Evolutionary conservation across 768 basidiomycete genomes (phyloP), one percentile per base, ranked within the genome.

Genomic region (Mycena indigotica): DNA sequence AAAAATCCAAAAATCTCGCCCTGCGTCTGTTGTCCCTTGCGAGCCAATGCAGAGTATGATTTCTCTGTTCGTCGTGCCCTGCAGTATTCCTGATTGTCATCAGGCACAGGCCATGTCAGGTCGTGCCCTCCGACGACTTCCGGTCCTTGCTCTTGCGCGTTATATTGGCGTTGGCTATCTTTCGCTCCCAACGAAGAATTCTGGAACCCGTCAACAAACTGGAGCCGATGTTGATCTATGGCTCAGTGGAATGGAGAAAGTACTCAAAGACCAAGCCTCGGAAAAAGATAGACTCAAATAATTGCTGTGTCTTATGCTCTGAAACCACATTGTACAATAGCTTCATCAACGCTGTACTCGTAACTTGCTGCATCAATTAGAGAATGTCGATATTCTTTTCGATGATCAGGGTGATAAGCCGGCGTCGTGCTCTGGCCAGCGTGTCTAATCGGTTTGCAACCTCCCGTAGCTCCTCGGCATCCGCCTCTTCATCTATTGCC

Each of bases 101-200:
- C 53, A 91, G 89, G 70, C 70, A 17, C 86, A 93, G 69, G 83
- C 83, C n/a, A 85, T 98, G 80, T 97, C 95, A 16, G 97, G 97
- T 15, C 87, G 97, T 30, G 88, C 92, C 1, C 80, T 99, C 13
- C 85, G 97, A 13, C 86, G 95, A 5, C 79, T 99, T n/a, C 97
- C 97, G 3, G 93, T 98, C 45, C 83, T 98, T 19, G 93, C 95
- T 1, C 85, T 97, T 45, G 93, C 96, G 3, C 81, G 84, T 6
- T 88, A 93, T 68, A 86, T 98, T 50, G 83, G 87, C 26, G 72
- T 79, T 16, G 81, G 83, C n/a, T 72, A 69, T 60, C 45, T 75
- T 24, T 48, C 52, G 3, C 53, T 63, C 23, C 28, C 46, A 25
- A 59, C 53, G 15, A 51, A 15, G 24, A n/a, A 28, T 23, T 41